Conservation (phyloP, 768 basidiomycete species). For the Russula sp. region DNA sequence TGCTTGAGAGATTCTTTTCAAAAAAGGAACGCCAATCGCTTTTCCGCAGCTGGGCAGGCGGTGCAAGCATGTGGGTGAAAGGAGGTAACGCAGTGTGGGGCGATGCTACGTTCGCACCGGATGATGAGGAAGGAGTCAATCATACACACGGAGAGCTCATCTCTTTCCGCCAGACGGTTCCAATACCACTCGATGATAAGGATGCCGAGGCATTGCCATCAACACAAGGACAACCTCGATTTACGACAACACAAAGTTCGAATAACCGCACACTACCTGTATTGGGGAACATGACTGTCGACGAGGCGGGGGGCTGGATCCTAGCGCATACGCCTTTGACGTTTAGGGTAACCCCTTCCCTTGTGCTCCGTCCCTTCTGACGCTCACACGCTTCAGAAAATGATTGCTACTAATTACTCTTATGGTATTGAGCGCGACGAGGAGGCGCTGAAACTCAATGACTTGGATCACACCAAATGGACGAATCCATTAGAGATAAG, state of each 20-base stretch:
- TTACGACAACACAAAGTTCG: slow-evolving; percentile 12
- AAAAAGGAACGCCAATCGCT: slow-evolving; percentile 82
- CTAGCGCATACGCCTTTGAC: slow-evolving; percentile 73
- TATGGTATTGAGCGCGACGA: slow-evolving; percentile 83
- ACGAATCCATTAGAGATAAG: slow-evolving; percentile 83
- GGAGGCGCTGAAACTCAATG: slow-evolving; percentile 57
- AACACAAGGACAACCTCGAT: slow-evolving; percentile 11
- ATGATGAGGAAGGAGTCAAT: slow-evolving; percentile 54
- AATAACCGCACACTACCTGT: slow-evolving; percentile 22
- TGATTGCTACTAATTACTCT: slow-evolving; percentile 83
- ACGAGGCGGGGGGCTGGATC: slow-evolving; percentile 74
- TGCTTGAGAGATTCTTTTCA: slow-evolving; percentile 87
- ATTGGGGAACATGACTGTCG: slow-evolving; percentile 69
- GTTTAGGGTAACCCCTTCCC: slow-evolving; percentile 59
- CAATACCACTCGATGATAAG: slow-evolving; percentile 25
- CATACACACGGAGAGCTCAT: slow-evolving; percentile 81
- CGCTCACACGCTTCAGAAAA: slow-evolving; percentile 49
- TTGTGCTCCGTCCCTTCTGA: not conserved
- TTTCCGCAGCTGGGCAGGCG: slow-evolving; percentile 94
- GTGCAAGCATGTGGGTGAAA: slow-evolving; percentile 93
- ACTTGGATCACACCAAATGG: slow-evolving; percentile 81
- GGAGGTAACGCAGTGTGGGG: slow-evolving; percentile 88
- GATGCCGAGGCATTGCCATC: slow-evolving; percentile 23
- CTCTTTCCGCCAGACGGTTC: slow-evolving; percentile 56
- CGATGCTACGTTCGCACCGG: slow-evolving; percentile 68